A percentile compares a stretch with the other conserved stretches of the same genome.
These are phyloP conservation scores for Tilletia setariae DNA, from an alignment of 1,284 basidiomycete genomes.

Conservation along the genomic window DNA sequence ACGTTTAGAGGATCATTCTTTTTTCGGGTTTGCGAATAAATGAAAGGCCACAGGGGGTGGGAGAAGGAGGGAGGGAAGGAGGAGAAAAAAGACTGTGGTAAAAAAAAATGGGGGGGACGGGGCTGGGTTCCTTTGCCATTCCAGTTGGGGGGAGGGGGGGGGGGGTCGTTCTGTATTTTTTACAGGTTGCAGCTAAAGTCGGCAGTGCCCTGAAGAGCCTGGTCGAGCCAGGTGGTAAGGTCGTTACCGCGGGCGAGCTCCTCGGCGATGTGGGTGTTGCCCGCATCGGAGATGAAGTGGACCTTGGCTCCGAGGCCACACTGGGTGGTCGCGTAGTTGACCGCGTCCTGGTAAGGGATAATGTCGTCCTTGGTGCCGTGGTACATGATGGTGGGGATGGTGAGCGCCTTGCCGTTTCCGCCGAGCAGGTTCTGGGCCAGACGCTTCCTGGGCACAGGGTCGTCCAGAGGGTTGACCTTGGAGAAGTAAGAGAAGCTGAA, in stretches of 20 bases:
- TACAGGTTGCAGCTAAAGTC: neutral
- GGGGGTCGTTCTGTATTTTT: no score
- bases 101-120: no score
- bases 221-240: neutral
- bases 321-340: conserved; percentile 39
- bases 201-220: neutral
- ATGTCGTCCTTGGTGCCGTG: conserved; percentile 45
- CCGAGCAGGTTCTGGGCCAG: conserved; percentile 21
- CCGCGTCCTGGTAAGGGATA: conserved; percentile 34
- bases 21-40: no score
- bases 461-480: conserved; percentile 29
- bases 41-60: no score
- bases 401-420: conserved; percentile 21
- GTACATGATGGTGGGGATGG: conserved; percentile 40
- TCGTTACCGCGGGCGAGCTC: neutral
- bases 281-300: conserved; percentile 28
- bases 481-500: conserved; percentile 26
- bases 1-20: no score
- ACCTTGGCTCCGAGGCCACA: conserved; percentile 45
- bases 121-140: no score
- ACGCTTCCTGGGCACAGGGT: conserved; percentile 22
- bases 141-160: no score
- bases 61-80: no score
- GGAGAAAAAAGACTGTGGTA: no score
- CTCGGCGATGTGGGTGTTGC: conserved; percentile 24